phyloP scores from a whole-genome alignment of 495 filamentous ascomycete genomes.

The Aspergillus indologenus region DNA sequence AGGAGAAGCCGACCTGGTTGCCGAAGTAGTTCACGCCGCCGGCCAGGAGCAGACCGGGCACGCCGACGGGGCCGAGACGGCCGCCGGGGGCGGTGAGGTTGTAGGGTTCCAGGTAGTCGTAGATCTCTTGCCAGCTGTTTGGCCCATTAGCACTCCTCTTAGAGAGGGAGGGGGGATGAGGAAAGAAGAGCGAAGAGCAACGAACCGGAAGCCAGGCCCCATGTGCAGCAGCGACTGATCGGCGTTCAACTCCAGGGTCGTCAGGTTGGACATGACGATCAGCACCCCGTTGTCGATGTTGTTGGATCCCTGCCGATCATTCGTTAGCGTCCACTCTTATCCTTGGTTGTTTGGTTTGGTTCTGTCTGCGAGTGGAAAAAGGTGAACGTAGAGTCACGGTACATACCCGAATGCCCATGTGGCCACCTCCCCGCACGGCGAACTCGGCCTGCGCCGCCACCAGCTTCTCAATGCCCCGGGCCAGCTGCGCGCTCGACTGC shows the following conservation, averaged over 20 bases:
- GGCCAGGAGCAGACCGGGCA: constrained; percentile 46
- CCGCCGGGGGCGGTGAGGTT: constrained; percentile 52
- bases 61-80: constrained; percentile 53
- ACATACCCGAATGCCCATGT: constrained; percentile 36
- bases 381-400: no score
- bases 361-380: no score
- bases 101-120: constrained; percentile 41
- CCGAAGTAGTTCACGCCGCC: constrained; percentile 52
- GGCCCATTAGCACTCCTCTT: constrained; percentile 27
- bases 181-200: constrained; percentile 12
- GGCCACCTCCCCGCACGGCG: constrained; percentile 37
- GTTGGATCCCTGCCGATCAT: constrained; percentile 31
- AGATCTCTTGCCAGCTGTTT: constrained; percentile 55
- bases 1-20: constrained; percentile 45
- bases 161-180: constrained; percentile 14
- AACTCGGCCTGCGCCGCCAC: constrained; percentile 35
- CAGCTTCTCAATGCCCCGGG: constrained; percentile 25
- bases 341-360: no score
- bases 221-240: constrained; percentile 31
- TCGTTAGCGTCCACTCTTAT: no score
- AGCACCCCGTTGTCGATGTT: constrained; percentile 51
- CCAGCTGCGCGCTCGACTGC: constrained; percentile 24
- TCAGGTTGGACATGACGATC: constrained; percentile 52
- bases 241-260: constrained; percentile 25
- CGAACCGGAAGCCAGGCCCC: constrained; percentile 29